phyloP scores from a whole-genome alignment of 768 basidiomycete genomes.

The Termitomyces sp. region DNA sequence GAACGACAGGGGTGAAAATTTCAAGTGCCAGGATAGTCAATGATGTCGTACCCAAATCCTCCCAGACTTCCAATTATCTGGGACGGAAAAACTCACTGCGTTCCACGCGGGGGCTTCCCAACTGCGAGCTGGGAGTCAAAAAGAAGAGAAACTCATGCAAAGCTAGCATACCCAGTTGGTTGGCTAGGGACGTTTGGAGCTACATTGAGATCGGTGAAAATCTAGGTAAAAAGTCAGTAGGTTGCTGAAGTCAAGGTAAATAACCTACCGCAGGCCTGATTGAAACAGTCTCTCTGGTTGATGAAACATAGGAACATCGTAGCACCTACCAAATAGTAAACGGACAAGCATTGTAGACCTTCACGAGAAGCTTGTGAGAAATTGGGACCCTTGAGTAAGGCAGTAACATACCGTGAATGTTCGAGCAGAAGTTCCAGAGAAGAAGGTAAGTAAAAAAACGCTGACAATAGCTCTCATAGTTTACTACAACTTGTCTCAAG shows the following conservation, averaged over 20 bases:
- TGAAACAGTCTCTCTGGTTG: neutral
- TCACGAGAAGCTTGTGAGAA: neutral
- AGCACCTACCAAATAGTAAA: conserved; percentile 59
- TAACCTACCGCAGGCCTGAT: conserved; percentile 31
- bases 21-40: neutral
- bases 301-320: neutral
- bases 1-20: neutral
- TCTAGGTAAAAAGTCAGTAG: conserved; percentile 23
- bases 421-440: conserved; percentile 32
- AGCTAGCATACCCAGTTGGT: conserved; percentile 35
- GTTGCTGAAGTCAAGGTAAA: neutral
- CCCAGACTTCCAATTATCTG: conserved; percentile 59
- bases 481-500: neutral
- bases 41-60: conserved; percentile 45
- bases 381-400: neutral
- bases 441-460: conserved; percentile 12
- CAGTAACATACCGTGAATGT: conserved; percentile 41
- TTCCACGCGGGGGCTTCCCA: conserved; percentile 34
- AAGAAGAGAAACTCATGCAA: neutral
- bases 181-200: conserved; percentile 39
- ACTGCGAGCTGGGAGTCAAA: conserved; percentile 13
- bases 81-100: conserved; percentile 45
- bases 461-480: conserved; percentile 23
- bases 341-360: conserved; percentile 56
- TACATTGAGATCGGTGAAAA: conserved; percentile 55